Evolutionary conservation across 306 rosid genomes (phyloP), one percentile per base, ranked within the genome.

Genomic region (Sicyos edulis): DNA sequence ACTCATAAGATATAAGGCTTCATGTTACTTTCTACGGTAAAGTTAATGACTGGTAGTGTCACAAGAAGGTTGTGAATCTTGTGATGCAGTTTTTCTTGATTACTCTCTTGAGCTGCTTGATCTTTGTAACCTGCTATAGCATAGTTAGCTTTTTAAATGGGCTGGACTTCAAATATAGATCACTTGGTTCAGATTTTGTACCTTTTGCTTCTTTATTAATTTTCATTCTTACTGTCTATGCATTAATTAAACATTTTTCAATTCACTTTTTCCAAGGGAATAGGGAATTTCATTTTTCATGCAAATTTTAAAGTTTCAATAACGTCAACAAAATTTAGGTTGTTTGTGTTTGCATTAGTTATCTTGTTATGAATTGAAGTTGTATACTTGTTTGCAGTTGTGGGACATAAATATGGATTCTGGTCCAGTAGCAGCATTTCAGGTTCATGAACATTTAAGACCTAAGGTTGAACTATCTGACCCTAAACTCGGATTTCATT

Each of bases 361-460:
- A 32, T 32, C 37, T 32, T 32, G 37, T 32, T 13, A 19, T 44
- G 26, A 59, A 47, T 67, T 64, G 24, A 58, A 58, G 73, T 7
- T 49, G 66, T 34, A 60, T 71, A 40, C 67, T 55, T 74, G 60
- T 59, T 40, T 37, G 40, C 83, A 85, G 89, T 69, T 85, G 53
- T 85, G 89, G 89, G 89, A 85, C 52, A 80, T 85, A 40, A 85
- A 85, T 68, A 85, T 85, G 89, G 87, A 85, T 76, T 81, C 87
- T 71, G 85, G 87, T 50, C 89, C 89, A 21, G 89, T 85, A 50
- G 78, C 80, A 56, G 75, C 85, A 61, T 83, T 78, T 75, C 85
- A 83, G 74, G 89, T 85, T 78, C 87, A 85, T 66, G 99, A 93
- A 82, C 77, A 91, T 83, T 71, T 93, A 42, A 87, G 99, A 82